Evolutionary conservation across 495 filamentous ascomycete genomes (phyloP).

Genomic region (Cercophora scortea): DNA sequence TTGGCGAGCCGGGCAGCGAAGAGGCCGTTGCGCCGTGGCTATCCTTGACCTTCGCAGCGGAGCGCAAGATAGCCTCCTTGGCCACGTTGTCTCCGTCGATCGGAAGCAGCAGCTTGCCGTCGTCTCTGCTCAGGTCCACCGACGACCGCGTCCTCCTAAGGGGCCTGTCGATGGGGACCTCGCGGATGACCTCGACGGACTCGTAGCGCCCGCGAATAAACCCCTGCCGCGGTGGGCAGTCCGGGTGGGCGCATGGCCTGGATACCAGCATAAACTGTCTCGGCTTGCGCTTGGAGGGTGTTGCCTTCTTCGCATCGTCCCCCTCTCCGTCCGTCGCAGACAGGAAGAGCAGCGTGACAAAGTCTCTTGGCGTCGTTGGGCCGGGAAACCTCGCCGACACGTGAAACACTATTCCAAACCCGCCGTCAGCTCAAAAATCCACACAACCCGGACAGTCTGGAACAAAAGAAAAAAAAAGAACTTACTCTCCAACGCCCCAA

Average conservation of each 20-base stretch:
- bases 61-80: conserved; percentile 23
- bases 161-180: conserved; percentile 51
- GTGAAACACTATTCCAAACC: conserved; percentile 54
- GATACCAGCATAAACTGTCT: conserved; percentile 82
- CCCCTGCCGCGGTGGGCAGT: conserved; percentile 56
- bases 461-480: conserved; percentile 2
- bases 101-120: conserved; percentile 2
- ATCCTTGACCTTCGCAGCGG: conserved; percentile 16
- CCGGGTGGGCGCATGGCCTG: conserved; percentile 69
- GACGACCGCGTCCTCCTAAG: conserved; percentile 25
- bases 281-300: conserved; percentile 16
- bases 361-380: conserved; percentile 80
- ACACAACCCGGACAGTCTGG: background rate
- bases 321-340: conserved; percentile 20
- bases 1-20: conserved; percentile 7
- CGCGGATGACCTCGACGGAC: conserved; percentile 84
- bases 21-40: background rate
- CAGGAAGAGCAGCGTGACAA: conserved; percentile 67
- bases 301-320: conserved; percentile 1
- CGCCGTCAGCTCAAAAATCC: background rate
- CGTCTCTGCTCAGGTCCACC: conserved; percentile 21
- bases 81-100: conserved; percentile 8
- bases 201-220: conserved; percentile 84
- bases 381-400: conserved; percentile 85
- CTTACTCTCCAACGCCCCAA: conserved; percentile 53